Evolutionary conservation across 2,329 filamentous ascomycete genomes (phyloP).

Genomic region (Thermoascus crustaceus): DNA sequence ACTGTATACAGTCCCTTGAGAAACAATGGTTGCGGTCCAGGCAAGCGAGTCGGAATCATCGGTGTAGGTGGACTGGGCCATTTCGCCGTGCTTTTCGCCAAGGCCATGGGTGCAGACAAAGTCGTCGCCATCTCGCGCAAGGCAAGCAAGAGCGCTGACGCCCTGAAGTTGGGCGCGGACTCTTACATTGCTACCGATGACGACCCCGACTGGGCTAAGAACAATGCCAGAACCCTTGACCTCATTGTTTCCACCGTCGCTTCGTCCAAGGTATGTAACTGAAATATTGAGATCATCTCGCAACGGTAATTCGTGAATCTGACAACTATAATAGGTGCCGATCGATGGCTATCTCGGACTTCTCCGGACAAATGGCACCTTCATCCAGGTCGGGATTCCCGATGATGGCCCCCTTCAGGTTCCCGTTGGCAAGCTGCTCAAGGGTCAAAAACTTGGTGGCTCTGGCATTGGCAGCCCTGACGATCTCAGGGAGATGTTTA

Average conservation of each 20-base stretch:
- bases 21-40: constrained; percentile 60
- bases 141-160: constrained; percentile 44
- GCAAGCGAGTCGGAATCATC: constrained; percentile 63
- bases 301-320: background rate
- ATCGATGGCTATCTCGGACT: constrained; percentile 54
- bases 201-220: constrained; percentile 45
- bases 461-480: constrained; percentile 32
- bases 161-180: constrained; percentile 48
- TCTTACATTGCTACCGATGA: constrained; percentile 50
- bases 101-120: constrained; percentile 61
- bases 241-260: constrained; percentile 52
- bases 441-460: constrained; percentile 46
- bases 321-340: constrained; percentile 44
- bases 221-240: constrained; percentile 43
- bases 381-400: constrained; percentile 60
- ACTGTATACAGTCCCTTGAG: constrained; percentile 65
- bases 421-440: constrained; percentile 49
- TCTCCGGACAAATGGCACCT: constrained; percentile 49
- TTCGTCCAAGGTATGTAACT: constrained; percentile 38
- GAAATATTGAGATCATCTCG: background rate
- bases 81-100: constrained; percentile 62
- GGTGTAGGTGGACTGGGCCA: constrained; percentile 65
- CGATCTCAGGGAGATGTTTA: constrained; percentile 39
- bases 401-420: constrained; percentile 49
- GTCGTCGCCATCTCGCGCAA: constrained; percentile 51